A percentile compares a stretch with the other conserved stretches of the same genome.
These are phyloP conservation scores for Naganishia onofrii DNA, from an alignment of 768 basidiomycete genomes.

Conservation along the genomic window DNA sequence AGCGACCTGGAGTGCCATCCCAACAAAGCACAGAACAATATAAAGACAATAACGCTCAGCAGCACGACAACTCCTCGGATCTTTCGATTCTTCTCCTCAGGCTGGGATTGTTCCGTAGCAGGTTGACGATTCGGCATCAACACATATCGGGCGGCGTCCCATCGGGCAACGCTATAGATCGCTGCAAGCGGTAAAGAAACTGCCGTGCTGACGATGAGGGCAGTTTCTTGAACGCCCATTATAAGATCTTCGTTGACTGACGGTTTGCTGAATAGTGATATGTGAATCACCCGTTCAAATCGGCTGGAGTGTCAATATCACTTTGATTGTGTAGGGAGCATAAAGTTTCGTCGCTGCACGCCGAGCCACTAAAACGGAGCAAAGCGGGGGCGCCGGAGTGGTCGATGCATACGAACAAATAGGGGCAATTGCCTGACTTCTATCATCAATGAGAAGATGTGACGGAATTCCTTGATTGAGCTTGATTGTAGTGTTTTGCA, in stretches of 20 bases:
- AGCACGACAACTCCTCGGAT: background rate
- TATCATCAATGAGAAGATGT: too few relatives aligned
- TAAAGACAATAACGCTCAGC: background rate
- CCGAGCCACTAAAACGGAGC: too few relatives aligned
- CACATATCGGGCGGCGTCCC: conserved; percentile 6
- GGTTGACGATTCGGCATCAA: background rate
- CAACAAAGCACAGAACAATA: background rate
- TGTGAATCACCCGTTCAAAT: background rate
- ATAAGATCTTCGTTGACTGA: background rate
- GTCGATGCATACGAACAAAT: too few relatives aligned
- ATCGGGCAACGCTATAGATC: background rate
- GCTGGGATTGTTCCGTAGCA: background rate
- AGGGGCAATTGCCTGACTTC: too few relatives aligned
- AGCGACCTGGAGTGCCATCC: background rate
- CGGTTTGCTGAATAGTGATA: background rate
- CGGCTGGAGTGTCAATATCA: too few relatives aligned
- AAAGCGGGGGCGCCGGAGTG: too few relatives aligned
- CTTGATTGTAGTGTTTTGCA: too few relatives aligned
- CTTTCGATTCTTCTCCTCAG: background rate
- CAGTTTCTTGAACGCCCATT: conserved; percentile 1
- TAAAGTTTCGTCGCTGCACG: too few relatives aligned
- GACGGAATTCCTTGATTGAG: too few relatives aligned
- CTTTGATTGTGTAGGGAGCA: too few relatives aligned
- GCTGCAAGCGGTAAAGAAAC: background rate
- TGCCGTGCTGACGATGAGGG: background rate